These are phyloP conservation scores for Linaria vulgaris DNA, from an alignment of 257 asterid genomes.

Conservation along the genomic window DNA sequence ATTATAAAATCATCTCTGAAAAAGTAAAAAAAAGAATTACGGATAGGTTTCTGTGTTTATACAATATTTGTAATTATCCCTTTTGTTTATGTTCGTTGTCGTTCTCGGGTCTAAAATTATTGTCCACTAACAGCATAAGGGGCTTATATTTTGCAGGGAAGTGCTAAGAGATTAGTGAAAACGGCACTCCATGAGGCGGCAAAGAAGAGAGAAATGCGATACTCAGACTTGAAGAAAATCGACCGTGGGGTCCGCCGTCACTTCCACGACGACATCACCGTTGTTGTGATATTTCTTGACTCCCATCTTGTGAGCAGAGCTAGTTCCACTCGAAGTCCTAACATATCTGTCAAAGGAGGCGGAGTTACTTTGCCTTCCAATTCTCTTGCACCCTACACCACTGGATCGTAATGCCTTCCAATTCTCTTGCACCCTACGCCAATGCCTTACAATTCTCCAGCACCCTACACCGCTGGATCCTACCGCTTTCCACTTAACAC, in stretches of 20 bases:
- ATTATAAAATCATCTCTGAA: no score
- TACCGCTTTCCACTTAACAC: slow-evolving; percentile 32
- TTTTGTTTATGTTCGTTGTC: no score
- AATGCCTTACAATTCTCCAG: slow-evolving; percentile 28
- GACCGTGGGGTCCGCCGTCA: slow-evolving; percentile 68
- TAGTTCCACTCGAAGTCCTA: slow-evolving; percentile 42
- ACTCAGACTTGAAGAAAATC: slow-evolving; percentile 64
- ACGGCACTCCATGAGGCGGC: slow-evolving; percentile 66
- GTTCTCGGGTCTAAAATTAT: no score
- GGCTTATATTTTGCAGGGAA: slow-evolving; percentile 45
- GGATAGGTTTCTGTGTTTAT: no score
- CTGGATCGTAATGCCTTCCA: slow-evolving; percentile 27
- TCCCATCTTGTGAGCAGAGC: slow-evolving; percentile 58
- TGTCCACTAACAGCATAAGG: no score
- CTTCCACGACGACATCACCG: slow-evolving; percentile 74
- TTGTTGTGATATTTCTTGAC: slow-evolving; percentile 55
- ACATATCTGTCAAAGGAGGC: slow-evolving; percentile 51
- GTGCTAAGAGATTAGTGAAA: slow-evolving; percentile 61
- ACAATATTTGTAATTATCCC: no score
- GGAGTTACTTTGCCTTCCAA: slow-evolving; percentile 42
- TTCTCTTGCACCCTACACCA: slow-evolving; percentile 34
- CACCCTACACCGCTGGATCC: no score
- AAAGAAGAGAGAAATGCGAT: slow-evolving; percentile 71
- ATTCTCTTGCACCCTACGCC: slow-evolving; percentile 34
- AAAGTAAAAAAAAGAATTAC: no score